Evolutionary conservation across 2,329 filamentous ascomycete species (phyloP), one percentile per base, ranked within the genome.

Genomic region (Chlorencoelia australis): DNA sequence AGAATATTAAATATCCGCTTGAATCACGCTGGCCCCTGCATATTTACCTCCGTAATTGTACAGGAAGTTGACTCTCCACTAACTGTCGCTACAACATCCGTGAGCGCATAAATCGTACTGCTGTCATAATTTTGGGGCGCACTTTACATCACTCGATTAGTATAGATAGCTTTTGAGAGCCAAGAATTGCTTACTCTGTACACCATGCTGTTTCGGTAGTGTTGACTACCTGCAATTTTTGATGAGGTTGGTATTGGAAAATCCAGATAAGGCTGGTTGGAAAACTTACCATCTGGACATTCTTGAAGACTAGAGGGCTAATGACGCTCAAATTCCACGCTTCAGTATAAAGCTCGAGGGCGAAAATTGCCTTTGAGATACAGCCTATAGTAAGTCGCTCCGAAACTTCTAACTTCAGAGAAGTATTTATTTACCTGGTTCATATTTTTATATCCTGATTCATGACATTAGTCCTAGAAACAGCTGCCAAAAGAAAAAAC

Each of bases 321-420:
- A n/a, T n/a, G n/a, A n/a, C n/a, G n/a, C n/a, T n/a, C n/a, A 64
- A 64, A 42, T 60, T 49, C 61, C 61, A 64, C n/a, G 43, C 44
- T 7, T 59, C 54, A 27, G 52, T 56, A 13, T 53, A 55, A 2
- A 62, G 48, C 42, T 65, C 61, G 26, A 64, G 63, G 2, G 61
- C 61, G 31, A 64, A 59, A 7, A 64, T 38, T 5, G 52, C 61
- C 40, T 64, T 58, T 41, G 62, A 63, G 39, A 63, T 63, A 39
- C 42, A 47, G 7, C 44, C 52, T 4, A 64, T 42, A 5, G 59
- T 48, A 42, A 64, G 64, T 3, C 33, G 47, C 33, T 62, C 51
- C 17, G 50, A 54, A 8, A 54, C 54, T 1, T 7, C 4, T 13
- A 13, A 25, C 4, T 13, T 25, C 22, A 40, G 52, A 2, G 48